Base-by-base conservation (phyloP, 2,329 filamentous ascomycete genomes). In the Hortaea werneckii region DNA sequence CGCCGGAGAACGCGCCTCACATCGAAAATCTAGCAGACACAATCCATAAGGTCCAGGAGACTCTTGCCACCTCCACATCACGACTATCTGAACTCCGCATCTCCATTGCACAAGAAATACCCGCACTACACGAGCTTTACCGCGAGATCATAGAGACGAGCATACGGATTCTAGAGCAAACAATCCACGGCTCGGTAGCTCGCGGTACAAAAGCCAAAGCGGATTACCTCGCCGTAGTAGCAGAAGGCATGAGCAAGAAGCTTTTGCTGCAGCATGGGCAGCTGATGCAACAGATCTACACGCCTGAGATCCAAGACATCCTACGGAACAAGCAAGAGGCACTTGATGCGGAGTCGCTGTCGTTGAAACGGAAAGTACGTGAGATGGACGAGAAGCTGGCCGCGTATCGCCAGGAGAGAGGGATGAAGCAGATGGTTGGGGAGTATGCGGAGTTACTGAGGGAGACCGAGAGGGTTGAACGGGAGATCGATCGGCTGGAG, bases 111-210 rank as follows among this genome's bases (percentile, higher is more conserved):
- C 59, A 67, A 12, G 58, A 62, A 5, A 48, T 60, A 2, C 55
- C 59, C 1, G 37, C 54, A 1, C 53, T 71, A 1, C 64, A 71
- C 5, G 42, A 50, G 3, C 52, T 62, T 0, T 66, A 72, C 50
- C 62, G 64, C 28, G 40, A 58, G 13, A 50, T 68, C 12, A 59
- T 70, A 8, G 59, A 65, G 37, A 54, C 58, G n/a, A 54, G 58
- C 35, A 68, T 74, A 41, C 61, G 60, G 11, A 62, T 66, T 30
- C 62, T 74, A 6, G 71, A 75, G 53, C 71, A 72, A 49, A 70
- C 65, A 0, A 65, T 71, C 32, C 69, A 73, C 50, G 71, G 71
- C 41, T 58, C 64, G 3, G 55, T 73, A 0, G 58, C 69, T 1
- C 61, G 71, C 1, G 58, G 60, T 37, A 63, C 63, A 2, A 65